Conservation (phyloP, 169 alveolate genomes). For the Miamiensis avidus region DNA sequence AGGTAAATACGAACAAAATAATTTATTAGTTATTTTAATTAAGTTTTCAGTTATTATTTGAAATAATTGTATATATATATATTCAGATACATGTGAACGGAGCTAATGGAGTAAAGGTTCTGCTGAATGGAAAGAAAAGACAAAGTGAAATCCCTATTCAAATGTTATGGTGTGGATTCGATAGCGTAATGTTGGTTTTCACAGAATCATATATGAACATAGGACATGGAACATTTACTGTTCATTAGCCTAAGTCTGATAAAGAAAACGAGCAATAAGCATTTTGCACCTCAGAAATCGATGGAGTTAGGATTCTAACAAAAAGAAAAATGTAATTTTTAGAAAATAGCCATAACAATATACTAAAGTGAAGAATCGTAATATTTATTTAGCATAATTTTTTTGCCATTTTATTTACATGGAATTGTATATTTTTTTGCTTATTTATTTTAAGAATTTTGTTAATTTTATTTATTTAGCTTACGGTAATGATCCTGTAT, state of each 20-base stretch:
- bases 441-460: no score
- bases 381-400: no score
- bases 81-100: no score
- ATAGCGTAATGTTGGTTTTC: not conserved
- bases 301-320: conserved; percentile 23
- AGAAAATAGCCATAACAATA: conserved; percentile 11
- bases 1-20: not conserved
- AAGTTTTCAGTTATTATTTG: not conserved
- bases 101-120: no score
- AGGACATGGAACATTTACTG: not conserved
- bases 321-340: conserved; percentile 27
- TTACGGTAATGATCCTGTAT: conserved; percentile 13
- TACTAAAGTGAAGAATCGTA: not conserved
- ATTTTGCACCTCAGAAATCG: conserved; percentile 30
- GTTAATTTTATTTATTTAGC: not conserved
- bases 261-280: conserved; percentile 12
- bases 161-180: not conserved
- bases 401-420: no score
- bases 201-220: not conserved
- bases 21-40: no score
- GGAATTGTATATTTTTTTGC: no score
- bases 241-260: no score
- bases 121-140: no score
- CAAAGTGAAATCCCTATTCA: not conserved
- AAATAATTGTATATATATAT: no score